These are phyloP conservation scores for Arabidopsis thaliana DNA, from an alignment of 345 rosid species.

Conservation along the genomic window DNA sequence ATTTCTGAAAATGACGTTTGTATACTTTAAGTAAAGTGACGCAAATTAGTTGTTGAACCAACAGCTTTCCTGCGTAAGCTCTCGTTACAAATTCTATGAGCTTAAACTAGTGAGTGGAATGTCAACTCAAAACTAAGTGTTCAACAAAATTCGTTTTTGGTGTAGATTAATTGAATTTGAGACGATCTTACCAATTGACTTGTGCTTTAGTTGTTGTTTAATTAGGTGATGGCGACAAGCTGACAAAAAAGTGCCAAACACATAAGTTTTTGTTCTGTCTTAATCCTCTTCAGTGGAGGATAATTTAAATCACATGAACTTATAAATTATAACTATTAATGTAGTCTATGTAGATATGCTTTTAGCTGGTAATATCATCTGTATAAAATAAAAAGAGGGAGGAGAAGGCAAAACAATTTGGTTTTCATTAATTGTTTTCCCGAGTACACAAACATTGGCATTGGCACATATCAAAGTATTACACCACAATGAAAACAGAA, in stretches of 20 bases:
- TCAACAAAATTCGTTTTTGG: not conserved
- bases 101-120: not conserved
- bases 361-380: not conserved
- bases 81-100: not conserved
- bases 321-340: not conserved
- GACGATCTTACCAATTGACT: not conserved
- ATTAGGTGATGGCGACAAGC: not conserved
- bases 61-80: not conserved
- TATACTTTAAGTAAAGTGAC: not conserved
- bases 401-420: constrained; percentile 38
- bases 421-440: constrained; percentile 39
- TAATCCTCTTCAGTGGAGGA: not conserved
- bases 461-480: constrained; percentile 27
- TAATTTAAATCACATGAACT: not conserved
- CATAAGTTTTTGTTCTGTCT: not conserved
- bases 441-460: constrained; percentile 25
- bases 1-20: not conserved
- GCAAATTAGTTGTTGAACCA: not conserved
- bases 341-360: not conserved
- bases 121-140: constrained; percentile 10
- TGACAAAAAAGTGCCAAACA: constrained; percentile 7
- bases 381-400: not conserved
- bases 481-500: constrained; percentile 15
- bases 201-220: not conserved
- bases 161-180: not conserved